Base-by-base conservation (phyloP, 345 rosid species). In the Combretum micranthum region DNA sequence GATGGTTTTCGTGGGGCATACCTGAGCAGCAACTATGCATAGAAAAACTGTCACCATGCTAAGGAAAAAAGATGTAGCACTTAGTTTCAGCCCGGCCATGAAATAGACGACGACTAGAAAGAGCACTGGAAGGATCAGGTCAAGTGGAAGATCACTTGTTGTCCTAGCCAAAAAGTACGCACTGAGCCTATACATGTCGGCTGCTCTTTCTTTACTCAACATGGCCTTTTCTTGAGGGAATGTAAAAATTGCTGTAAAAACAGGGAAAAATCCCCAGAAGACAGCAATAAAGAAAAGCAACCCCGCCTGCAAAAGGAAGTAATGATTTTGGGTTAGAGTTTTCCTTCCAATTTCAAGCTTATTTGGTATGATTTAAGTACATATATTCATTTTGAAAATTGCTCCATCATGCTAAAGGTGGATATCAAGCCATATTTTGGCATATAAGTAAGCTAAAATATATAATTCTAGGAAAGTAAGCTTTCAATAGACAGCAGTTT, bases 231-330 rank as follows among this genome's bases (percentile, higher is more conserved):
- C 99, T 87, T 93, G 99, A 26, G 99, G 97, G 61, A 93, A 93
- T 15, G 99, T 83, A 72, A 93, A 93, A 60, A 93, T 93, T 3
- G 99, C 97, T 1, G 93, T 93, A 72, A 93, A 93, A 55, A 93
- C 93, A 0, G 99, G 99, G 68, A 93, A 93, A 64, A 93, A 93
- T 46, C 96, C 96, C 99, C 99, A 93, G 70, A 93, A 93, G 50
- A 93, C 97, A 6, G 97, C 87, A 26, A 93, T 88, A 75, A 93
- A 93, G 81, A 93, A 93, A 55, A 93, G 82, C 75, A 93, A 66
- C 54, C 99, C 99, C 0, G 89, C 83, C 95, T 92, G 93, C 75
- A 69, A 79, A 26, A 32, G 5, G 10, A 1, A 42, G 13, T 19
- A 44, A 32, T 42, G n/a, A n/a, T n/a, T n/a, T n/a, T n/a, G n/a